Conservation (phyloP, 805 yeast species). For the Scheffersomyces stipitis region DNA sequence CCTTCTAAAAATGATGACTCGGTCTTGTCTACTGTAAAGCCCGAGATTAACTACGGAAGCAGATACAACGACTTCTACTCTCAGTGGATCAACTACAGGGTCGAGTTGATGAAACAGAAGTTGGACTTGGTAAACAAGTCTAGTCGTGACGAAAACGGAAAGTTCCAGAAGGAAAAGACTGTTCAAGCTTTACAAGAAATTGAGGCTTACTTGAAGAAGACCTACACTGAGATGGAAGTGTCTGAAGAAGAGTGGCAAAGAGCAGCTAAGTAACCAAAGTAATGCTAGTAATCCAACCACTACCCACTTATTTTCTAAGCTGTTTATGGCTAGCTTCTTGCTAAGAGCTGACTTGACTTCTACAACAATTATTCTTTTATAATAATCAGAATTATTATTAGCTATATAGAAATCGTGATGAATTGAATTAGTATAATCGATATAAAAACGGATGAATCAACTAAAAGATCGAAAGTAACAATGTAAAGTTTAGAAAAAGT, state of each 20-base stretch:
- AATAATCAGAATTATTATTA: too few species aligned
- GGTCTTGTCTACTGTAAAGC: constrained; percentile 37
- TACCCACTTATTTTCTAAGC: too few species aligned
- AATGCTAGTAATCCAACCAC: too few species aligned
- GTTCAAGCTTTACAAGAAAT: constrained; percentile 20
- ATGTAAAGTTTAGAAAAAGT: too few species aligned
- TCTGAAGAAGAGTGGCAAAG: constrained; percentile 14
- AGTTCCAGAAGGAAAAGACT: constrained; percentile 24
- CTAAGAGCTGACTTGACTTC: too few species aligned
- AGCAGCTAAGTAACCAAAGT: constrained; percentile 2
- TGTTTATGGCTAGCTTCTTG: too few species aligned
- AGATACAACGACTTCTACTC: constrained; percentile 35
- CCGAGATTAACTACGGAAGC: constrained; percentile 37
- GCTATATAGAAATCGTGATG: too few species aligned
- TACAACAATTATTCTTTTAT: too few species aligned
- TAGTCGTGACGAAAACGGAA: constrained; percentile 10
- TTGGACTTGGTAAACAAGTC: constrained; percentile 19
- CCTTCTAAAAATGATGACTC: constrained; percentile 28
- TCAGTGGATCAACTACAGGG: constrained; percentile 36
- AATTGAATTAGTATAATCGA: too few species aligned
- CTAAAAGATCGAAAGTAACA: too few species aligned
- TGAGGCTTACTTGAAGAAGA: constrained; percentile 21
- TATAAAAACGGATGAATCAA: too few species aligned
- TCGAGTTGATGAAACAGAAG: constrained; percentile 24
- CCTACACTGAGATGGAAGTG: constrained; percentile 35